A percentile compares a stretch with the other conserved stretches of the same genome.
These are phyloP conservation scores for Epichloe sp. DNA, from an alignment of 2,329 filamentous ascomycete species.

Conservation along the genomic window DNA sequence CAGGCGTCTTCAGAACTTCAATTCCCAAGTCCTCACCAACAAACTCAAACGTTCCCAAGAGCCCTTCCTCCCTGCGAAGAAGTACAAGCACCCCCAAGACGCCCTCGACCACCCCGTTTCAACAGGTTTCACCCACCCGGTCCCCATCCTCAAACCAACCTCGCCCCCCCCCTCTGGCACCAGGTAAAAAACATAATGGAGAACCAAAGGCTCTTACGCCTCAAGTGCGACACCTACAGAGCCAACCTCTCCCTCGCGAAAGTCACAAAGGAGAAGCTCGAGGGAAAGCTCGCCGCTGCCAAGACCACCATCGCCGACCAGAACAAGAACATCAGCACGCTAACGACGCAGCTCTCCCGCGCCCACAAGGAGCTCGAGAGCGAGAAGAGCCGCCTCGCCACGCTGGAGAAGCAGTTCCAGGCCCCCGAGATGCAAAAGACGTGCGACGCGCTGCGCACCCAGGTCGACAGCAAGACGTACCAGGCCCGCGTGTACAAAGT, in stretches of 20 bases:
- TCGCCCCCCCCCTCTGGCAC: background rate
- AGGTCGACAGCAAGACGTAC: background rate
- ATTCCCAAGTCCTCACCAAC: background rate
- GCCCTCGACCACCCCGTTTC: background rate
- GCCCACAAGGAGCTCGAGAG: background rate
- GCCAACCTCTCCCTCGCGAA: background rate
- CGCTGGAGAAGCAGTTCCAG: background rate
- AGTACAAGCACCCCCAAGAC: background rate
- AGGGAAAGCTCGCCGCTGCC: background rate
- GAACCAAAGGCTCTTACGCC: background rate
- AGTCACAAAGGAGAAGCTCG: background rate
- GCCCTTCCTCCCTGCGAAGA: too few relatives aligned
- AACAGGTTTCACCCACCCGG: too few relatives aligned
- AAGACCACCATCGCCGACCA: background rate
- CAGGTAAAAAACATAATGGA: conserved; percentile 1
- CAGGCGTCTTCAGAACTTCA: background rate
- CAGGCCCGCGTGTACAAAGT: conserved; percentile 3
- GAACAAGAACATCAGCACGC: background rate
- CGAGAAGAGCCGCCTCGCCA: background rate
- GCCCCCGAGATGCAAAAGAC: background rate
- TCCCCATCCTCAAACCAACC: background rate
- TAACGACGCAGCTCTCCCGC: background rate
- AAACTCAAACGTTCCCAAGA: too few relatives aligned
- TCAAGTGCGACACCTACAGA: background rate
- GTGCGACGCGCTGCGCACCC: background rate